Conservation (phyloP, 305 asterid species). For the Solanum hybrid region DNA sequence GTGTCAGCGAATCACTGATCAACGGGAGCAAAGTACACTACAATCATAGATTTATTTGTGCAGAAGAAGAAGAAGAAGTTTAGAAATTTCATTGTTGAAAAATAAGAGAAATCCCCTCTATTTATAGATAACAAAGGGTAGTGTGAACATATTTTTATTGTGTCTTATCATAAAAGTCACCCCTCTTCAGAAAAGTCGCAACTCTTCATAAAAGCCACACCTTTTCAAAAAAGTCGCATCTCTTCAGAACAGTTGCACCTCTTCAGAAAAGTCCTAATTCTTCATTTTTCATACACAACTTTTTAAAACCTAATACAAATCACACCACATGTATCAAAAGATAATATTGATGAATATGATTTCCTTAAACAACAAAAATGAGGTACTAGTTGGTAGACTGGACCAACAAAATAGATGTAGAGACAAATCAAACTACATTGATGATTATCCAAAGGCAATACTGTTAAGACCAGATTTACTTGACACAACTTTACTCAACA, state of each 20-base stretch:
- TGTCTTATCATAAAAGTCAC: not conserved
- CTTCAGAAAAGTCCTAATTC: not conserved
- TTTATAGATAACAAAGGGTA: not conserved
- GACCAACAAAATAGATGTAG: not conserved
- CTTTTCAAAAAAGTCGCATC: not conserved
- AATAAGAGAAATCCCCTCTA: not conserved
- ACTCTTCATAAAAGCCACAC: not conserved
- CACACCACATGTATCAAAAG: not conserved
- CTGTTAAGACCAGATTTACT: not conserved
- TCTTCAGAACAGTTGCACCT: not conserved
- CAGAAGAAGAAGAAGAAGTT: not conserved
- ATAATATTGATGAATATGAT: too few species aligned
- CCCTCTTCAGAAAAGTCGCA: not conserved
- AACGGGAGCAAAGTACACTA: not conserved
- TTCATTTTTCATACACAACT: not conserved
- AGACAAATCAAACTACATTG: not conserved
- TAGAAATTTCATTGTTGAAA: not conserved
- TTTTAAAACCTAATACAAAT: not conserved
- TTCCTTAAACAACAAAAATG: not conserved
- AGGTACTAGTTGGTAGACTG: not conserved
- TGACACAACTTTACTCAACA: not conserved
- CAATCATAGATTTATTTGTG: not conserved
- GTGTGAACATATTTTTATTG: not conserved
- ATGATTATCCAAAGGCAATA: not conserved
- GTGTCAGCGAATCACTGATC: not conserved